Evolutionary conservation across 1,284 basidiomycete genomes (phyloP).

Genomic region (Malassezia caprae): DNA sequence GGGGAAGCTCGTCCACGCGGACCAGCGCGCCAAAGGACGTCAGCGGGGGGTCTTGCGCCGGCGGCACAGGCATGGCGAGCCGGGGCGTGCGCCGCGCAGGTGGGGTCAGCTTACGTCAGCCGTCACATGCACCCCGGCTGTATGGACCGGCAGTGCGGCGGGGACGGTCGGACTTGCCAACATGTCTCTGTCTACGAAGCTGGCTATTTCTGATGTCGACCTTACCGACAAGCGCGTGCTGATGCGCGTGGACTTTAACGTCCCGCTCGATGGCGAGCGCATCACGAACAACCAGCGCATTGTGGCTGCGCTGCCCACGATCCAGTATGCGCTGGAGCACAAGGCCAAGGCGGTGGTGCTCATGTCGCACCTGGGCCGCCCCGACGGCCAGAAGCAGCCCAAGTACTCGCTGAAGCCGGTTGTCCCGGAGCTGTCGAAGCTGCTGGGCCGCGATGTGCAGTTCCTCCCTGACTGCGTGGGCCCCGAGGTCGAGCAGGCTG

Average conservation of each 20-base stretch:
- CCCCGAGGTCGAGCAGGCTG: conserved; percentile 64
- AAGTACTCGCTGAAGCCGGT: conserved; percentile 91
- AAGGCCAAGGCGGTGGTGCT: conserved; percentile 75
- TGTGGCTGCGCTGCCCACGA: conserved; percentile 87
- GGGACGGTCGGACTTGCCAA: background rate
- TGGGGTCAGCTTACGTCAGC: background rate
- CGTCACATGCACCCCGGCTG: background rate
- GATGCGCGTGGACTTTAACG: conserved; percentile 79
- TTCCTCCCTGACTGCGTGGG: conserved; percentile 85
- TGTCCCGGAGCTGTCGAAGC: conserved; percentile 51
- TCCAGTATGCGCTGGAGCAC: conserved; percentile 83
- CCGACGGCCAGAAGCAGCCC: conserved; percentile 76
- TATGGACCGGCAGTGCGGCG: background rate
- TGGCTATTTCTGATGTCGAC: conserved; percentile 71
- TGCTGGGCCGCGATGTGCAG: conserved; percentile 52
- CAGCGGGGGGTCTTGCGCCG: conserved; percentile 3
- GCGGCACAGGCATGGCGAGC: conserved; percentile 4
- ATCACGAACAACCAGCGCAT: conserved; percentile 95
- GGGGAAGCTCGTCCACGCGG: background rate
- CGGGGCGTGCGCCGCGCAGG: background rate
- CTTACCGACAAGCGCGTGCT: conserved; percentile 76
- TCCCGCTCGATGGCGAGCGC: conserved; percentile 69
- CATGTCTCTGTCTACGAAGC: conserved; percentile 86
- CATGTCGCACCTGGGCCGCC: conserved; percentile 96
- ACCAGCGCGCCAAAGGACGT: conserved; percentile 7